phyloP scores from a whole-genome alignment of 345 rosid species.

The Hypericum perforatum region DNA sequence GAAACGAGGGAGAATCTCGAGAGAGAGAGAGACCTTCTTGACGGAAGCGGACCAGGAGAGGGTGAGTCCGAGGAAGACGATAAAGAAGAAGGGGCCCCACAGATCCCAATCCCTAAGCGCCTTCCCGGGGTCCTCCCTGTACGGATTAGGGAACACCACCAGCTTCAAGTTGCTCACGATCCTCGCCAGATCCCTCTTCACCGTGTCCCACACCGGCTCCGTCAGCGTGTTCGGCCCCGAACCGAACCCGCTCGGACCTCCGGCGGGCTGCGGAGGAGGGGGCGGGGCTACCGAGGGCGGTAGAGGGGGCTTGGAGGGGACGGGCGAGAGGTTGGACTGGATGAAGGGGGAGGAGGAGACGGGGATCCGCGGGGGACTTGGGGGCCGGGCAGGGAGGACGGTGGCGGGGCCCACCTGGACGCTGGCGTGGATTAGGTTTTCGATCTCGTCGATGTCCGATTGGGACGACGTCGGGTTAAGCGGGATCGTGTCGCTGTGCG shows the following conservation, averaged over 20 bases:
- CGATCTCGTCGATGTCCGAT: constrained; percentile 99
- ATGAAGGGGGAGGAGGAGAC: constrained; percentile 61
- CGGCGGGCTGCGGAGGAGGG: not conserved
- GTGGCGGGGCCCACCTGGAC: constrained; percentile 63
- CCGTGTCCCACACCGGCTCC: constrained; percentile 97
- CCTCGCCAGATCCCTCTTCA: constrained; percentile 91
- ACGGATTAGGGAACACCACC: constrained; percentile 90
- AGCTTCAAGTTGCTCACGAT: constrained; percentile 93
- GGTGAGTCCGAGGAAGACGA: constrained; percentile 79
- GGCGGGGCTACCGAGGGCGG: too few species aligned
- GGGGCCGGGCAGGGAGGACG: constrained; percentile 76
- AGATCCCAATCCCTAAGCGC: constrained; percentile 99
- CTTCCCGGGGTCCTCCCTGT: constrained; percentile 91
- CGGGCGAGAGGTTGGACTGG: constrained; percentile 51
- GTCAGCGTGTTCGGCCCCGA: constrained; percentile 79
- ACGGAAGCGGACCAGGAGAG: constrained; percentile 87
- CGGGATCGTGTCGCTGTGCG: constrained; percentile 75
- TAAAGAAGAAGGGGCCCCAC: constrained; percentile 96
- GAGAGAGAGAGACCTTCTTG: constrained; percentile 39
- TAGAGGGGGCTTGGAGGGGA: constrained; percentile 3
- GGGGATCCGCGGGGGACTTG: constrained; percentile 80
- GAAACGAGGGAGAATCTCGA: not conserved
- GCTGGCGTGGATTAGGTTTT: constrained; percentile 70
- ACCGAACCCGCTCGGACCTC: constrained; percentile 46
- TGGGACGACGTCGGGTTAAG: constrained; percentile 79